Conservation (phyloP, 1,284 basidiomycete genomes). For the Fomitopsis pinicola region DNA sequence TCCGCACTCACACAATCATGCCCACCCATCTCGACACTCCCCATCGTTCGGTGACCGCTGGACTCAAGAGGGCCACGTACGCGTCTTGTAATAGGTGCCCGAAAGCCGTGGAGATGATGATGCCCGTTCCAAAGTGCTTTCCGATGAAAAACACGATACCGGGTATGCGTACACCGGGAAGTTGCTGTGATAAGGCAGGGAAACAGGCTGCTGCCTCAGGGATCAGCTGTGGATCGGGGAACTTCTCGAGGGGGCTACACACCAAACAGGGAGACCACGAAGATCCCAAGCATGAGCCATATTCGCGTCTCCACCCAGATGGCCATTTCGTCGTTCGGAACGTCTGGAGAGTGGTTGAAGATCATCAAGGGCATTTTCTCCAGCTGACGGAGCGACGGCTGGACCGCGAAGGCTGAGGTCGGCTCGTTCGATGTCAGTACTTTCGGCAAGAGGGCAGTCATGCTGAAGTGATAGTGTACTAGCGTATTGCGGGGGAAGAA, state of each 20-base stretch:
- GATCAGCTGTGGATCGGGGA: background rate
- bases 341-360: too few species aligned
- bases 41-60: slow-evolving; percentile 40
- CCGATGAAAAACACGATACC: slow-evolving; percentile 69
- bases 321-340: background rate
- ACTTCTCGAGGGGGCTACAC: slow-evolving; percentile 3
- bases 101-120: slow-evolving; percentile 77
- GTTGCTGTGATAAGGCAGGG: slow-evolving; percentile 55
- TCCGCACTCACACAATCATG: slow-evolving; percentile 53
- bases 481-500: background rate
- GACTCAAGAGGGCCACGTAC: slow-evolving; percentile 53
- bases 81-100: slow-evolving; percentile 75
- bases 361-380: background rate
- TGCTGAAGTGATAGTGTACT: background rate
- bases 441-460: background rate
- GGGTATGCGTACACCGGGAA: slow-evolving; percentile 53
- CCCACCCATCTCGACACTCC: slow-evolving; percentile 56
- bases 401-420: background rate
- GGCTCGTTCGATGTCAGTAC: background rate
- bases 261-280: slow-evolving; percentile 35
- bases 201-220: slow-evolving; percentile 56
- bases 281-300: slow-evolving; percentile 28
- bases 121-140: slow-evolving; percentile 80
- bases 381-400: background rate
- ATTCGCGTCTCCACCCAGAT: slow-evolving; percentile 11